Base-by-base conservation (phyloP, 208 protist genomes). In the Wallacemonas sp. region DNA sequence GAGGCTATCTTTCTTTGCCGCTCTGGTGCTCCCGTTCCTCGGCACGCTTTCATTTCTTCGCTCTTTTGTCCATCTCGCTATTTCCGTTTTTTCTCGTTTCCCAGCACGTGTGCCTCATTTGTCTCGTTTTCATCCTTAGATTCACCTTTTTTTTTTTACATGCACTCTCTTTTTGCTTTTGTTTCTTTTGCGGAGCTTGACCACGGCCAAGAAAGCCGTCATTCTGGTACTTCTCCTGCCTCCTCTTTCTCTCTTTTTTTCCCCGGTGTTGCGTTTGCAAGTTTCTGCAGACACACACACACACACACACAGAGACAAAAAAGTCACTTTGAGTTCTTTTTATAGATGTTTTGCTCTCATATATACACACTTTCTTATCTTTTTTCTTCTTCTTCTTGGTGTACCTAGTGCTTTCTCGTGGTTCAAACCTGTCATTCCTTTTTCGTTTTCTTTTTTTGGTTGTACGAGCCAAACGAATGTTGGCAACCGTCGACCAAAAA, bases 1-100 rank as follows among this genome's bases (percentile, higher is more conserved):
- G n/a, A n/a, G n/a, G n/a, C n/a, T n/a, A n/a, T n/a, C n/a, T n/a
- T n/a, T n/a, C n/a, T n/a, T n/a, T n/a, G n/a, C n/a, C n/a, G n/a
- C n/a, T n/a, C n/a, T n/a, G n/a, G n/a, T n/a, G n/a, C 12, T 58
- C 44, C 8, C 44, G 15, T 19, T 4, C 44, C 17, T n/a, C 19
- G 15, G 9, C 44, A 6, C 44, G 44, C 9, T 19, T 30, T 58
- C 30, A 15, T 17, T 33, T 30, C 24, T 58, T 39, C n/a, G 12
- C 51, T 58, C 4, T 38, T 58, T 58, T 58, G 6, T 27, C 19
- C 34, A 30, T 60, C 30, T 60, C 17, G 44, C 30, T 54, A 41
- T 19, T 39, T 65, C 54, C 28, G 22, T 38, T 2, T 46, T 11
- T 62, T 33, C 38, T 47, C 56, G 17, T 14, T 38, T 15, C 2